Evolutionary conservation across 2,329 filamentous ascomycete species (phyloP).

Genomic region (Albifimbria verrucaria): DNA sequence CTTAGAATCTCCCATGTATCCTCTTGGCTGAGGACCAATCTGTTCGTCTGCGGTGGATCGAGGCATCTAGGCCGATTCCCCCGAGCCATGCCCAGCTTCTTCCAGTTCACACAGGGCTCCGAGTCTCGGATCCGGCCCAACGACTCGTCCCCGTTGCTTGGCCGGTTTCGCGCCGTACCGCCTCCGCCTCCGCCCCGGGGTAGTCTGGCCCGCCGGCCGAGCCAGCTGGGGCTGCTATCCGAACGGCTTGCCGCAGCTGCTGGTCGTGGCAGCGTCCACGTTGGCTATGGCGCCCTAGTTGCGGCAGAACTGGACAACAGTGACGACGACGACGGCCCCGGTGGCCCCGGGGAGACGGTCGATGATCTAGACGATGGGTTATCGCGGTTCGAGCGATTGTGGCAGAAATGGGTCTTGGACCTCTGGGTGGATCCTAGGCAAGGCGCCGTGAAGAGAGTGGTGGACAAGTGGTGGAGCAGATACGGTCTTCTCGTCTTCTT

Average conservation of each 20-base stretch:
- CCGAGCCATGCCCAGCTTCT: conserved; percentile 58
- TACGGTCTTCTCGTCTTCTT: conserved; percentile 59
- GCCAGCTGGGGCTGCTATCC: conserved; percentile 38
- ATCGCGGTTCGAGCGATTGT: conserved; percentile 28
- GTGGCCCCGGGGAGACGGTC: background rate
- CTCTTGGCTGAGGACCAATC: background rate
- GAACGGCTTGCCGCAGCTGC: conserved; percentile 22
- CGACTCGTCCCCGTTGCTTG: conserved; percentile 59
- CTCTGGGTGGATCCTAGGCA: conserved; percentile 61
- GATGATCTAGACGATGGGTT: conserved; percentile 9
- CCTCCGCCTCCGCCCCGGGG: conserved; percentile 35
- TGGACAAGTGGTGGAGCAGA: conserved; percentile 62
- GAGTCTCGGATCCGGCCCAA: conserved; percentile 53
- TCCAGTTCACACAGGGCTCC: conserved; percentile 63
- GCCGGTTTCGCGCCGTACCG: conserved; percentile 63
- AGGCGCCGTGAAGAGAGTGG: conserved; percentile 52
- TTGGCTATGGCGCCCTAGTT: conserved; percentile 53
- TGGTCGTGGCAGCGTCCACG: conserved; percentile 50
- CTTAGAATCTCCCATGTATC: no score
- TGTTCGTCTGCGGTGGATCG: background rate
- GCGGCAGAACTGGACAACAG: conserved; percentile 37
- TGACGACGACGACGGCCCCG: conserved; percentile 23
- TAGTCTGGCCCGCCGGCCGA: conserved; percentile 22
- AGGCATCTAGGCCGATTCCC: background rate
- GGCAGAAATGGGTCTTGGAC: conserved; percentile 40